Percentiles rank a stretch among this genome's conserved stretches.
Conservation (phyloP, 495 filamentous ascomycete species). For the Xylaria cubensis region DNA sequence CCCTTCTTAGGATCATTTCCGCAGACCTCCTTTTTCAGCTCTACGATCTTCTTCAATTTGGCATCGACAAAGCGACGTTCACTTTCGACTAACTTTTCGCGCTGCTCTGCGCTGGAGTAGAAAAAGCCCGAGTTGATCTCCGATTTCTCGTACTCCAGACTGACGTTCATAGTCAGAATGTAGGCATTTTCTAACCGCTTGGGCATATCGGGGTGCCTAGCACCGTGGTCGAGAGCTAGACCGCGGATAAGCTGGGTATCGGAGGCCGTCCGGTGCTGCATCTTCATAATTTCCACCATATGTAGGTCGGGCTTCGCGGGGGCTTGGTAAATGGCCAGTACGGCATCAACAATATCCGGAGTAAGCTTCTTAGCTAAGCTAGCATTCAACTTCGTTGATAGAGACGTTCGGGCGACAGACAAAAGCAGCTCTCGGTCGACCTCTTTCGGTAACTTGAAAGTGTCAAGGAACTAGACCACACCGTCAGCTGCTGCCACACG, state of each 20-base stretch:
- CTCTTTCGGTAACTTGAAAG: constrained; percentile 85
- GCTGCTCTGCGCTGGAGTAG: constrained; percentile 94
- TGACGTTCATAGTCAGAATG: constrained; percentile 95
- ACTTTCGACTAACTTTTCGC: constrained; percentile 96
- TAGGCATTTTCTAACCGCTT: constrained; percentile 94
- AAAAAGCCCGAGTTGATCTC: constrained; percentile 99
- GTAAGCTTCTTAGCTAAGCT: constrained; percentile 90
- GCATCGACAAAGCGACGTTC: constrained; percentile 95
- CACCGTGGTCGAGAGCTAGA: constrained; percentile 92
- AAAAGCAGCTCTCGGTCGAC: constrained; percentile 94
- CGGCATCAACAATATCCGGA: constrained; percentile 92
- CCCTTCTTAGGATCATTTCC: constrained; percentile 92
- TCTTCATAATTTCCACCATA: constrained; percentile 99
- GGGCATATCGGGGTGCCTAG: constrained; percentile 97
- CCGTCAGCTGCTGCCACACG: constrained; percentile 1
- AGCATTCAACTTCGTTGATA: constrained; percentile 91
- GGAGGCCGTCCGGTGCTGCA: constrained; percentile 96
- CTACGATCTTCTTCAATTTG: constrained; percentile 96
- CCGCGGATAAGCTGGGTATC: constrained; percentile 96
- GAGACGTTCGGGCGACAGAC: constrained; percentile 91
- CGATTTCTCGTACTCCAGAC: constrained; percentile 97
- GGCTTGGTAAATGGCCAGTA: constrained; percentile 88
- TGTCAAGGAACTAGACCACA: constrained; percentile 78
- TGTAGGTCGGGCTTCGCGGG: constrained; percentile 94
- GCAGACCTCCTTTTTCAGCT: constrained; percentile 97